These are phyloP conservation scores for Daedaleopsis sinensis DNA, from an alignment of 768 basidiomycete species.

Conservation along the genomic window DNA sequence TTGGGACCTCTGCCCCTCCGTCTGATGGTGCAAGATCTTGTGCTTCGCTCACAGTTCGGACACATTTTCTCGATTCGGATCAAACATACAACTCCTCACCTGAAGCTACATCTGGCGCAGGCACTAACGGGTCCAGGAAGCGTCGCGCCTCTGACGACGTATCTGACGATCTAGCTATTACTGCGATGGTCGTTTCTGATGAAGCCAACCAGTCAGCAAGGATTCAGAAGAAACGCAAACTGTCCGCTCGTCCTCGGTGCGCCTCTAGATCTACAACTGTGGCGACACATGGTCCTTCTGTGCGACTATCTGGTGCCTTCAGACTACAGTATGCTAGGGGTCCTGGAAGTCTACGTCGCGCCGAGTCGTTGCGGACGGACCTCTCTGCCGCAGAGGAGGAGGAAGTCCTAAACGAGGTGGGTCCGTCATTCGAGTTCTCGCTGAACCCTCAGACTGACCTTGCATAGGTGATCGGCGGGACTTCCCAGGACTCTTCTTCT, in stretches of 20 bases:
- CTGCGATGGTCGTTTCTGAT: neutral
- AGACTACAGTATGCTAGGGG: constrained; percentile 27
- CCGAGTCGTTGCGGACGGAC: constrained; percentile 41
- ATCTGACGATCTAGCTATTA: neutral
- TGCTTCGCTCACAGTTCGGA: too few relatives aligned
- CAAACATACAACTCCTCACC: too few relatives aligned
- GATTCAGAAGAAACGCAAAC: neutral
- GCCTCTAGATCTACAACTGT: neutral
- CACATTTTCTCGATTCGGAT: too few relatives aligned
- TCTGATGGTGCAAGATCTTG: too few relatives aligned
- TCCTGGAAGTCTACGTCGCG: constrained; percentile 46
- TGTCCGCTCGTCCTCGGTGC: neutral
- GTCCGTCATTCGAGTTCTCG: neutral
- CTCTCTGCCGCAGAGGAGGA: constrained; percentile 18
- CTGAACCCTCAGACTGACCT: too few relatives aligned
- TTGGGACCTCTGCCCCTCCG: neutral
- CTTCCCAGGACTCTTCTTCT: neutral
- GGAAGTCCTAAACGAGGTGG: neutral
- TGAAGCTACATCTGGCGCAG: too few relatives aligned
- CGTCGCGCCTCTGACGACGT: neutral
- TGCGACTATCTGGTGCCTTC: constrained; percentile 3
- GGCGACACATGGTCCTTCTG: neutral
- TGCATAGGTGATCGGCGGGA: neutral
- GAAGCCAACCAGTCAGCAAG: neutral
- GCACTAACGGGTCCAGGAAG: neutral